A percentile compares a stretch with the other conserved stretches of the same genome.
Conservation (phyloP, 2,329 filamentous ascomycete genomes). For the Fusarium miscanthi region DNA sequence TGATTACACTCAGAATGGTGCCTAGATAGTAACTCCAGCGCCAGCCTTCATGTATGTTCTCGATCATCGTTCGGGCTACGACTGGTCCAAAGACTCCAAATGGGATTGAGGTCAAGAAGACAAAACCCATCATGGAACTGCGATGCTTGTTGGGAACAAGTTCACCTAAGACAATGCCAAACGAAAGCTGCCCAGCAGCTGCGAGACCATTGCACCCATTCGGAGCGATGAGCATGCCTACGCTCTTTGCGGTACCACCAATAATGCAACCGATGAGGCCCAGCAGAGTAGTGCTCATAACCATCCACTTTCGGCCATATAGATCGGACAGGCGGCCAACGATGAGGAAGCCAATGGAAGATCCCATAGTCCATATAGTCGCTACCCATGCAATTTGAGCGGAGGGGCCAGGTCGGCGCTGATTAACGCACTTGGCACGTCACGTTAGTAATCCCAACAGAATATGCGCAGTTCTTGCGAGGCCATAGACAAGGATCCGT, state of each 20-base stretch:
- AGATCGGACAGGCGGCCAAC: slow-evolving; percentile 57
- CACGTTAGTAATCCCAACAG: neutral
- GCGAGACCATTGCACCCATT: slow-evolving; percentile 53
- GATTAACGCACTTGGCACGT: slow-evolving; percentile 41
- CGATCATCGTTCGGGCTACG: slow-evolving; percentile 58
- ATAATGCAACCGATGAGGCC: slow-evolving; percentile 54
- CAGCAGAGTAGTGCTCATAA: slow-evolving; percentile 49
- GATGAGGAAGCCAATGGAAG: slow-evolving; percentile 54
- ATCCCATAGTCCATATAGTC: slow-evolving; percentile 53
- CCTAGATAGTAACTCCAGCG: slow-evolving; percentile 62
- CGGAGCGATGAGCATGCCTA: slow-evolving; percentile 52
- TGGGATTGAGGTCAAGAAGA: slow-evolving; percentile 54
- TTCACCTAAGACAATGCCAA: slow-evolving; percentile 56
- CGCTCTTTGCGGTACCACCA: slow-evolving; percentile 49
- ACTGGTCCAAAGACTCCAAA: slow-evolving; percentile 59
- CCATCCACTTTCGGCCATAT: slow-evolving; percentile 56
- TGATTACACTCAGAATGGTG: slow-evolving; percentile 56
- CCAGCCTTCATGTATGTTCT: slow-evolving; percentile 57
- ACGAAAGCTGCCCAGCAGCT: slow-evolving; percentile 55
- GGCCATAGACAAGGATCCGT: neutral
- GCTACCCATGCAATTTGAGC: slow-evolving; percentile 49
- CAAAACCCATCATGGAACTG: slow-evolving; percentile 50
- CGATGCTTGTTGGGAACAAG: slow-evolving; percentile 57
- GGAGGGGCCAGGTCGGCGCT: slow-evolving; percentile 48
- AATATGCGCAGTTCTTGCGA: neutral